Evolutionary conservation across 2,329 filamentous ascomycete species (phyloP), one percentile per base, ranked within the genome.

Genomic region (Hymenoscyphus albidus): DNA sequence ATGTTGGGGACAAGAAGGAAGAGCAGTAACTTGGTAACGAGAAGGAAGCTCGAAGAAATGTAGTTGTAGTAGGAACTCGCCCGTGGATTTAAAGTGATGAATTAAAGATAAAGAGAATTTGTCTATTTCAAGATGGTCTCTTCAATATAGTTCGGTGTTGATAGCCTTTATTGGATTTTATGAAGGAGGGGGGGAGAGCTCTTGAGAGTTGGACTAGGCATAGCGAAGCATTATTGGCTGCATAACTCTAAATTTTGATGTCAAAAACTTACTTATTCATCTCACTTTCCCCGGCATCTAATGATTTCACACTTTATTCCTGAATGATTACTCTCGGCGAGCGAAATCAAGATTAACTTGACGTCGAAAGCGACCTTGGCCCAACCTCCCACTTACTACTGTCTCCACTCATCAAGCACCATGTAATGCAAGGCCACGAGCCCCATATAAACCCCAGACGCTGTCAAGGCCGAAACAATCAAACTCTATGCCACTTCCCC

Each of bases 1-100:
- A 72, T 58, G 44, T 6, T 1, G 72, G 69, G 58, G 92, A 97
- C 76, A 97, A 94, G 85, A 59, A 27, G n/a, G 62, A 66, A 61
- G 67, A 59, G 57, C 55, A 66, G 14, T 22, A 59, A 27, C 22
- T 18, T 31, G n/a, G 7, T 57, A 31, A 38, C 22, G 51, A 40
- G 31, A 40, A 62, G 22, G 51, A n/a, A 3, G 35, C 35, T 7
- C 9, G 35, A 35, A 35, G 35, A 35, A 5, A 35, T 35, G 35
- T 35, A 35, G 5, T 51, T 22, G n/a, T 51, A 4, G 2, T 51
- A 22, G 35, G 9, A 35, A 35, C 35, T 35, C 35, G 35, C 9
- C 5, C 35, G 35, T 18, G n/a, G 44, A 51, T 1, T 48, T 12
- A 22, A 51, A 51, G 18, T 51, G n/a, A 51, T 12, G n/a, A 22